Evolutionary conservation across 352 stramenopile species (phyloP).

Genomic region (Blastocystis sp.): DNA sequence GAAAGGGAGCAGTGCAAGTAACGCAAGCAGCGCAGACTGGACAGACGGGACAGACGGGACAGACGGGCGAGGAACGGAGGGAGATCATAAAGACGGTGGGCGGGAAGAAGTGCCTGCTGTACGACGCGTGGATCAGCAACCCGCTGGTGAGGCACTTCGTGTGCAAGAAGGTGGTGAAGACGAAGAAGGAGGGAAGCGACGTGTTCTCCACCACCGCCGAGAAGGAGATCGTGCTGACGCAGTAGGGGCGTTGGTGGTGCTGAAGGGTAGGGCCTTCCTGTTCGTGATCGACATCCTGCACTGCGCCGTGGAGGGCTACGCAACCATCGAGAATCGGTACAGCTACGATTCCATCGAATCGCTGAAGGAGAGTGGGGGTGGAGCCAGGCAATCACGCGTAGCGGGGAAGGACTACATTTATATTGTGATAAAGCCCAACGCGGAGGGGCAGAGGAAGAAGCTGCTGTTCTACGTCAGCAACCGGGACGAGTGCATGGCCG

Average conservation of each 20-base stretch:
- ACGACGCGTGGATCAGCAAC: conserved; percentile 36
- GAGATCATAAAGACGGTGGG: conserved; percentile 43
- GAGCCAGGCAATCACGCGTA: not conserved
- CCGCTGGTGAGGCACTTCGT: conserved; percentile 20
- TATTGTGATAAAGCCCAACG: conserved; percentile 33
- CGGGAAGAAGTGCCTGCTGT: conserved; percentile 61
- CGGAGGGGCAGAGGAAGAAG: conserved; percentile 66
- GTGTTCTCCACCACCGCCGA: conserved; percentile 20
- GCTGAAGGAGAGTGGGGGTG: conserved; percentile 10
- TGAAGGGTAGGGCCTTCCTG: conserved; percentile 18
- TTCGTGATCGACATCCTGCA: conserved; percentile 59
- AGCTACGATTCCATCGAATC: conserved; percentile 44
- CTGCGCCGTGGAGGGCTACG: conserved; percentile 35
- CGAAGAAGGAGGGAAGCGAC: conserved; percentile 29
- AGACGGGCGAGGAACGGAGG: not conserved
- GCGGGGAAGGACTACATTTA: conserved; percentile 67
- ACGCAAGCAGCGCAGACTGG: not conserved
- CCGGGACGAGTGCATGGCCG: conserved; percentile 26
- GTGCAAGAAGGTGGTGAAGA: conserved; percentile 52
- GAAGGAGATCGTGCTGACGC: conserved; percentile 58
- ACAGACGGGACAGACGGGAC: not conserved
- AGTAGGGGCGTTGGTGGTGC: not conserved
- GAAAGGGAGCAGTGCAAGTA: not conserved
- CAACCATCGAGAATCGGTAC: conserved; percentile 43
- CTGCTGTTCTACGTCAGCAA: conserved; percentile 38